Evolutionary conservation across 495 filamentous ascomycete genomes (phyloP).

Genomic region (Aspergillus biplanus): DNA sequence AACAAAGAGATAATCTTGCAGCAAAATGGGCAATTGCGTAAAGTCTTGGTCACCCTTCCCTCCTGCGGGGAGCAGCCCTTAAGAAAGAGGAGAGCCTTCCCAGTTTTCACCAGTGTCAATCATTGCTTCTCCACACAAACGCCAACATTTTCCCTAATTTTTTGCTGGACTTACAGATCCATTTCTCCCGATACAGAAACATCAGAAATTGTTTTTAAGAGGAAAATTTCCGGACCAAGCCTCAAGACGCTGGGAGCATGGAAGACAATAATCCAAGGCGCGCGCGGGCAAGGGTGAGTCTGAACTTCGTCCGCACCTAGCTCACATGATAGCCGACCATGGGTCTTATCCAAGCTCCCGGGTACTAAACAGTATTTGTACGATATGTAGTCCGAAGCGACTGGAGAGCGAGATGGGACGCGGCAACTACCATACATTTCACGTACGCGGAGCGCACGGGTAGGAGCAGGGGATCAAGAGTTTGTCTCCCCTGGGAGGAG

Average conservation of each 20-base stretch:
- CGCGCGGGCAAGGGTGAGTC: neutral
- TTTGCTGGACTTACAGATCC: neutral
- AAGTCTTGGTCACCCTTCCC: neutral
- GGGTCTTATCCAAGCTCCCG: no score
- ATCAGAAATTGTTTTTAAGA: no score
- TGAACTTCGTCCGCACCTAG: neutral
- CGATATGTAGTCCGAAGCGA: conserved; percentile 10
- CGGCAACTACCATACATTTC: neutral
- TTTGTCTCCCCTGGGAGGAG: neutral
- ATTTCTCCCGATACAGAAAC: neutral
- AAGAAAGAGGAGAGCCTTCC: neutral
- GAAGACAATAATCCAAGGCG: neutral
- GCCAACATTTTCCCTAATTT: neutral
- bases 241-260: neutral
- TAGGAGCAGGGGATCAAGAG: neutral
- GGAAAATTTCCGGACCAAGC: neutral
- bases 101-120: neutral
- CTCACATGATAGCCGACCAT: no score
- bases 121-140: neutral
- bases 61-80: neutral
- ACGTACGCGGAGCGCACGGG: conserved; percentile 1
- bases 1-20: neutral
- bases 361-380: no score
- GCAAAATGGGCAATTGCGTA: neutral
- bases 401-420: conserved; percentile 1